Percentiles rank a stretch among this genome's conserved stretches.
phyloP scores from a whole-genome alignment of 2,329 filamentous ascomycete species.

The Anisogramma anomala region DNA sequence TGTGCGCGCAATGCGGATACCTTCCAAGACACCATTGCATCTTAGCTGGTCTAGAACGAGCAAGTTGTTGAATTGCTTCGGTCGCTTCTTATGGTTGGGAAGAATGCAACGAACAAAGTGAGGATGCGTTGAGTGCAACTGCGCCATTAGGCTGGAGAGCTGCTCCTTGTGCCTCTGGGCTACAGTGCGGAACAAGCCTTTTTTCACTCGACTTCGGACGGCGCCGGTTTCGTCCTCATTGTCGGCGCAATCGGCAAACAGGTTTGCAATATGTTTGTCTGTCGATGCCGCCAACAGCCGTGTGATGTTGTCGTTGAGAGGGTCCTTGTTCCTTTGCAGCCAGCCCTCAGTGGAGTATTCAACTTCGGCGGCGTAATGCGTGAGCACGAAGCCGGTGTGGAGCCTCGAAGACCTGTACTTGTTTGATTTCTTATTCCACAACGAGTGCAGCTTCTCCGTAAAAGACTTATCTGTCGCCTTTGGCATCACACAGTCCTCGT shows the following conservation, averaged over 20 bases:
- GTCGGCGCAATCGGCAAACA: conserved; percentile 85
- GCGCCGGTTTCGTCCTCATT: conserved; percentile 60
- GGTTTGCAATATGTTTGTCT: conserved; percentile 68
- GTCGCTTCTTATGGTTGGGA: conserved; percentile 93
- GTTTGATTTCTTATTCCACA: conserved; percentile 92
- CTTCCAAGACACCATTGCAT: conserved; percentile 98
- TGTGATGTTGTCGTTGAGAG: conserved; percentile 92
- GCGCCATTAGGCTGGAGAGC: conserved; percentile 87
- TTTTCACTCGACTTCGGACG: conserved; percentile 76
- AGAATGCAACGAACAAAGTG: conserved; percentile 97
- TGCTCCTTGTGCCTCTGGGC: conserved; percentile 97
- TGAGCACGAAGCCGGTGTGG: conserved; percentile 86
- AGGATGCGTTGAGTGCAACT: conserved; percentile 90
- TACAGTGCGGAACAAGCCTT: conserved; percentile 90
- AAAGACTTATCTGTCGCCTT: conserved; percentile 96
- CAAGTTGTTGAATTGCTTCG: conserved; percentile 81
- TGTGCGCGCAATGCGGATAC: conserved; percentile 91
- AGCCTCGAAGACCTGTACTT: conserved; percentile 87
- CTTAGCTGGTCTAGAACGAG: conserved; percentile 96
- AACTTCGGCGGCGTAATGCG: conserved; percentile 94
- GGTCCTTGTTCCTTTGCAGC: conserved; percentile 99
- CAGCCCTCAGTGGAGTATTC: conserved; percentile 92
- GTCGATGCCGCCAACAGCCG: conserved; percentile 71
- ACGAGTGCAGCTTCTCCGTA: conserved; percentile 89
- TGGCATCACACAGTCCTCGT: conserved; percentile 97